A percentile compares a stretch with the other conserved stretches of the same genome.
Conservation (phyloP, 371 early-diverging fungal species). For the Syncephalastrum contaminatum region DNA sequence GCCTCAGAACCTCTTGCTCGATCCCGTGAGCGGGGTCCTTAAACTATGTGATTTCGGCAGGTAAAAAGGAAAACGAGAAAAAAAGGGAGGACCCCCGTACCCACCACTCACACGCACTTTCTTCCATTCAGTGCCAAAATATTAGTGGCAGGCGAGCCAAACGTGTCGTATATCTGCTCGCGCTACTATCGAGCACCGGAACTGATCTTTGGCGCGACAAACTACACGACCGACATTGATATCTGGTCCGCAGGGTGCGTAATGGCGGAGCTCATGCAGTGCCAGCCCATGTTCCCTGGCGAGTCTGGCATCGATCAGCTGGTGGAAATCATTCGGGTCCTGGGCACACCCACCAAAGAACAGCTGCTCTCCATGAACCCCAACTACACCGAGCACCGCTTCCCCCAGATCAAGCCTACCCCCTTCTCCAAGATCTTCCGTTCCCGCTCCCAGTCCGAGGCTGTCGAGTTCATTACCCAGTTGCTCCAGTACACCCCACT, state of each 20-base stretch:
- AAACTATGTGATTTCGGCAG: constrained; percentile 99
- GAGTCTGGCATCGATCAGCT: constrained; percentile 99
- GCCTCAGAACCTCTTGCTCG: constrained; percentile 66
- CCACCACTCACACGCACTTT: not conserved
- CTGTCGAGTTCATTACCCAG: constrained; percentile 85
- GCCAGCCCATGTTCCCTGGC: constrained; percentile 98
- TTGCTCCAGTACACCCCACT: constrained; percentile 95
- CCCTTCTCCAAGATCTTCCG: constrained; percentile 89
- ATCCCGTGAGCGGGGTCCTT: constrained; percentile 85
- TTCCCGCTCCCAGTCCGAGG: constrained; percentile 79
- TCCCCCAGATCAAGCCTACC: constrained; percentile 95
- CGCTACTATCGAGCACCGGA: constrained; percentile 99
- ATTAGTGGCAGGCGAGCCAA: constrained; percentile 90
- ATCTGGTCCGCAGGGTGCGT: constrained; percentile 99
- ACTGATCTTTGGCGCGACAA: constrained; percentile 95
- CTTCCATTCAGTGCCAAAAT: constrained; percentile 79
- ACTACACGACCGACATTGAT: constrained; percentile 91
- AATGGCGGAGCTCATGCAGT: constrained; percentile 98
- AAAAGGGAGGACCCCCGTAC: not conserved
- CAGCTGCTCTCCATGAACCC: constrained; percentile 96
- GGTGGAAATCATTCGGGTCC: constrained; percentile 98
- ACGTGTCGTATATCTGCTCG: constrained; percentile 98
- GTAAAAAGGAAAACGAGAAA: constrained; percentile 26
- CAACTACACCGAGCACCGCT: constrained; percentile 96
- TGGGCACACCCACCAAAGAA: constrained; percentile 98